phyloP scores from a whole-genome alignment of 2,329 filamentous ascomycete species.

The Xylaria sp. region DNA sequence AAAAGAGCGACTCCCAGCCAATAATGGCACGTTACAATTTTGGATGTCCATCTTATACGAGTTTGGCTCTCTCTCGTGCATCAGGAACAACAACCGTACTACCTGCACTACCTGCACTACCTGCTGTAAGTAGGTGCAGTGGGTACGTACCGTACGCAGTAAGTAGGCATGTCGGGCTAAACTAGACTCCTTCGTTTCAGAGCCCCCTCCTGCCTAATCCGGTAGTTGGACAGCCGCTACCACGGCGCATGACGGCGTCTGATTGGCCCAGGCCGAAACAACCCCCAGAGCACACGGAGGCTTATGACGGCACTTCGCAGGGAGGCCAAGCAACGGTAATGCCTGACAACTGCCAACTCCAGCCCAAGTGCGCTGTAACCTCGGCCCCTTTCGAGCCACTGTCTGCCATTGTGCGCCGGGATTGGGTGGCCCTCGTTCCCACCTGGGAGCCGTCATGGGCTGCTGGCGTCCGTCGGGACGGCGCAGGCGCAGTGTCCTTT shows the following conservation, averaged over 20 bases:
- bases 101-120: too few species aligned
- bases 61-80: slow-evolving; percentile 5
- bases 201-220: slow-evolving; percentile 44
- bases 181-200: slow-evolving; percentile 44
- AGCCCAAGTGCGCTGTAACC: slow-evolving; percentile 41
- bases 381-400: slow-evolving; percentile 36
- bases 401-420: slow-evolving; percentile 8
- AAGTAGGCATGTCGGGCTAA: slow-evolving; percentile 22
- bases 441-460: slow-evolving; percentile 4
- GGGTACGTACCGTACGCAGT: too few species aligned
- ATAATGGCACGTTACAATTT: slow-evolving; percentile 33
- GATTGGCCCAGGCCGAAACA: slow-evolving; percentile 40
- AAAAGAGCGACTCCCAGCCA: background rate
- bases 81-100: too few species aligned
- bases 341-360: slow-evolving; percentile 32
- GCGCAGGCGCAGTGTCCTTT: slow-evolving; percentile 11
- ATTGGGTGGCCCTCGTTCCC: slow-evolving; percentile 7
- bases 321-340: slow-evolving; percentile 31
- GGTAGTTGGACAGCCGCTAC: slow-evolving; percentile 37
- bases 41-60: slow-evolving; percentile 20
- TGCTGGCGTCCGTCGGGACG: slow-evolving; percentile 18
- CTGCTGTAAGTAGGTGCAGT: too few species aligned
- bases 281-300: slow-evolving; percentile 13
- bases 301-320: slow-evolving; percentile 38
- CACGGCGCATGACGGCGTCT: slow-evolving; percentile 14